Conservation (phyloP, 1,284 basidiomycete species). For the Leccinum subrobustum region DNA sequence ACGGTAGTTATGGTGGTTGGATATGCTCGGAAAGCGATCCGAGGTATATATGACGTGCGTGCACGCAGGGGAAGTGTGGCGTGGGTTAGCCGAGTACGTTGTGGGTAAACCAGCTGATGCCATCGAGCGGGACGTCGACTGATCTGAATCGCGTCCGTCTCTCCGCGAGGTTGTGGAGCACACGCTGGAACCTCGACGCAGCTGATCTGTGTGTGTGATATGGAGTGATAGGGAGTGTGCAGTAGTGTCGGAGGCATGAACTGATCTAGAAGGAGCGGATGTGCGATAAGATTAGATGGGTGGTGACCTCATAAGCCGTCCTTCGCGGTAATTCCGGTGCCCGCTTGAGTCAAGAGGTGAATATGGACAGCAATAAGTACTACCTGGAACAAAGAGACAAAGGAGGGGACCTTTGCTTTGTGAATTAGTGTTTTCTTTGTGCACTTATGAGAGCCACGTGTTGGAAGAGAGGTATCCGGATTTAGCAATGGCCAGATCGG, state of each 20-base stretch:
- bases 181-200: slow-evolving; percentile 33
- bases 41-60: slow-evolving; percentile 22
- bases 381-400: slow-evolving; percentile 3
- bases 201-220: slow-evolving; percentile 23
- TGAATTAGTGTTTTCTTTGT: not conserved
- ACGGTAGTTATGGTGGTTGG: not conserved
- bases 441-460: slow-evolving; percentile 25
- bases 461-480: slow-evolving; percentile 28
- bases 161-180: slow-evolving; percentile 30
- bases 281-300: slow-evolving; percentile 34
- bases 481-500: slow-evolving; percentile 28
- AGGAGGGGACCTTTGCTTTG: not conserved
- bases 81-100: slow-evolving; percentile 29
- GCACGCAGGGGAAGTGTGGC: slow-evolving; percentile 22
- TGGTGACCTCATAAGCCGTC: slow-evolving; percentile 8
- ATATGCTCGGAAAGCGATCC: slow-evolving; percentile 20
- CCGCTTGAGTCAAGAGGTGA: not conserved
- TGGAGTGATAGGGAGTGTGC: slow-evolving; percentile 8
- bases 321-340: slow-evolving; percentile 8
- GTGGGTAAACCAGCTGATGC: slow-evolving; percentile 18
- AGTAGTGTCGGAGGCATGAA: slow-evolving; percentile 15
- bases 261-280: slow-evolving; percentile 17
- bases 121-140: slow-evolving; percentile 10
- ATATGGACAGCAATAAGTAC: not conserved
- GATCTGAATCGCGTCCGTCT: slow-evolving; percentile 18